Evolutionary conservation across 23 red algal species (phyloP).

Genomic region (Porphyridium purpureum): DNA sequence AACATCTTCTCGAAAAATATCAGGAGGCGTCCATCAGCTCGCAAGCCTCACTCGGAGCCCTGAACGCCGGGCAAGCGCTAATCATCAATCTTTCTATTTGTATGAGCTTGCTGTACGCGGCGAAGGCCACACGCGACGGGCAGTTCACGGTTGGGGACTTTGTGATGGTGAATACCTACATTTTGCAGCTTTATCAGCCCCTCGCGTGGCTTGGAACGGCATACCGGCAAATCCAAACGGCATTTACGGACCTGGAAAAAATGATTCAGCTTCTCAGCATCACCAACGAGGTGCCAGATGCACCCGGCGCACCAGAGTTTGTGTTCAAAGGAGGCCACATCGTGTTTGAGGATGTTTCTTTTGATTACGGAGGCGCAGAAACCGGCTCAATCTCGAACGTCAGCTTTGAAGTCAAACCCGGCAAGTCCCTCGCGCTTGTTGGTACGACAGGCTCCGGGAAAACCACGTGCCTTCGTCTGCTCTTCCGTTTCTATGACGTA

Average conservation of each 20-base stretch:
- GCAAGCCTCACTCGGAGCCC: slow-evolving; percentile 12
- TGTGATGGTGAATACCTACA: slow-evolving; percentile 83
- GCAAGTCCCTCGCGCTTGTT: slow-evolving; percentile 63
- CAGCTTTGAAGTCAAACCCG: slow-evolving; percentile 57
- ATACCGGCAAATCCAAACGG: slow-evolving; percentile 44
- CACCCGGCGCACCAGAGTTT: slow-evolving; percentile 31
- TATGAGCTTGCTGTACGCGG: slow-evolving; percentile 37
- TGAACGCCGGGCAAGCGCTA: slow-evolving; percentile 71
- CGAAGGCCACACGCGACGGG: slow-evolving; percentile 17
- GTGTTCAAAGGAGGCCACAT: slow-evolving; percentile 17
- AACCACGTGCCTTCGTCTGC: slow-evolving; percentile 43
- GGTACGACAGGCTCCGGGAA: slow-evolving; percentile 86
- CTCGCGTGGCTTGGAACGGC: slow-evolving; percentile 68
- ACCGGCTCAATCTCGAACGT: slow-evolving; percentile 16
- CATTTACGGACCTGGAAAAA: slow-evolving; percentile 83
- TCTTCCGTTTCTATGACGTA: slow-evolving; percentile 78
- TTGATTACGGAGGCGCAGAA: slow-evolving; percentile 17
- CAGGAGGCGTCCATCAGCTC: slow-evolving; percentile 6
- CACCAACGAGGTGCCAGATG: slow-evolving; percentile 35
- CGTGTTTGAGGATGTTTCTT: slow-evolving; percentile 64
- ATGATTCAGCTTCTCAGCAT: slow-evolving; percentile 48
- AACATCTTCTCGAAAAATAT: slow-evolving; percentile 5
- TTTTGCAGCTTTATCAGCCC: slow-evolving; percentile 73
- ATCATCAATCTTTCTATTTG: slow-evolving; percentile 43
- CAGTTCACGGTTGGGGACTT: slow-evolving; percentile 62